These are phyloP conservation scores for Cyberlindnera xylosilytica DNA, from an alignment of 805 yeast species.

Conservation along the genomic window DNA sequence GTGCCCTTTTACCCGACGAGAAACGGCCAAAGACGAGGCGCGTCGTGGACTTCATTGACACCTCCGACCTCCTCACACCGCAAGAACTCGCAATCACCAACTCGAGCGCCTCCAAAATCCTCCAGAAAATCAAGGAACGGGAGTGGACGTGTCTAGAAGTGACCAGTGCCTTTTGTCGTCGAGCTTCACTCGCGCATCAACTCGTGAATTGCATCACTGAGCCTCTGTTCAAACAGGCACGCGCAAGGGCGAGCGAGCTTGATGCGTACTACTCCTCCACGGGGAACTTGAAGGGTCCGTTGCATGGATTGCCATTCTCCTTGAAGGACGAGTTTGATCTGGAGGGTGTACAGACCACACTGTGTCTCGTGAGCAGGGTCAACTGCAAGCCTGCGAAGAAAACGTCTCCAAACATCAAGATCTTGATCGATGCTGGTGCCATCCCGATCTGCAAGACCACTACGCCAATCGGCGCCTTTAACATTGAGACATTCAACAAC, in stretches of 20 bases:
- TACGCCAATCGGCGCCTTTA: conserved; percentile 48
- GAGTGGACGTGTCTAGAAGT: conserved; percentile 42
- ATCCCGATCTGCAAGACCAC: conserved; percentile 52
- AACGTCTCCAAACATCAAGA: conserved; percentile 37
- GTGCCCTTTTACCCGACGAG: neutral
- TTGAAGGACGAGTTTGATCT: conserved; percentile 44
- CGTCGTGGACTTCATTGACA: conserved; percentile 1
- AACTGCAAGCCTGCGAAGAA: conserved; percentile 47
- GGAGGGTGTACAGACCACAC: conserved; percentile 44
- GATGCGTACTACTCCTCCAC: conserved; percentile 44
- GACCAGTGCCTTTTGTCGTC: conserved; percentile 49
- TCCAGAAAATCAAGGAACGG: conserved; percentile 26
- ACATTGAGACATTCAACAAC: conserved; percentile 42
- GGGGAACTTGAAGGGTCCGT: conserved; percentile 55
- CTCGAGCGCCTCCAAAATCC: conserved; percentile 28
- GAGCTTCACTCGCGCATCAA: conserved; percentile 60
- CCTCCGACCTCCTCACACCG: neutral
- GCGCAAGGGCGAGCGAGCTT: conserved; percentile 48
- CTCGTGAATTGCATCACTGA: conserved; percentile 35
- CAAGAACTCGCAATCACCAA: conserved; percentile 39
- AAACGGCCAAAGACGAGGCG: neutral
- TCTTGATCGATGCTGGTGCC: conserved; percentile 46
- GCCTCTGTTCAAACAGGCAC: conserved; percentile 51
- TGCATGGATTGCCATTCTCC: conserved; percentile 67
- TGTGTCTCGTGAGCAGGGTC: conserved; percentile 44